These are phyloP conservation scores for Tolypocladium pustulatum DNA, from an alignment of 2,329 filamentous ascomycete genomes.

Conservation along the genomic window DNA sequence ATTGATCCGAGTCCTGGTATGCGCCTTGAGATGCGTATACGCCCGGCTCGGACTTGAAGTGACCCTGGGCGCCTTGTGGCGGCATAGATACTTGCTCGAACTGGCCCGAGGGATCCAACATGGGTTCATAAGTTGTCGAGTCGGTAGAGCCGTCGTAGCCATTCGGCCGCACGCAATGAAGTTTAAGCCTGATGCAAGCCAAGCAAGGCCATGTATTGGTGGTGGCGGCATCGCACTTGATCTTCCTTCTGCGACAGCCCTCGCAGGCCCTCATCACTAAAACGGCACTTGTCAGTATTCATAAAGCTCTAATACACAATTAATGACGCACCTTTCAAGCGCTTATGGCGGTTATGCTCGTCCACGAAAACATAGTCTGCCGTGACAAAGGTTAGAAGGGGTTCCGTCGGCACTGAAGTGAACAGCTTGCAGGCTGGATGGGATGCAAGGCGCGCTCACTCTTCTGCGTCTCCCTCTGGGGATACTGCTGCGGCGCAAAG, in stretches of 20 bases:
- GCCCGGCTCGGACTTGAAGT: constrained; percentile 27
- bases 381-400: constrained; percentile 19
- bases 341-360: constrained; percentile 95
- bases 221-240: constrained; percentile 94
- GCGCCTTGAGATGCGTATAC: constrained; percentile 38
- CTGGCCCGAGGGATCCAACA: constrained; percentile 19
- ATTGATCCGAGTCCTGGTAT: constrained; percentile 34
- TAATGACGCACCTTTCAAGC: constrained; percentile 67
- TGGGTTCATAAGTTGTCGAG: constrained; percentile 21
- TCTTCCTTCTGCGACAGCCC: constrained; percentile 88
- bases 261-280: constrained; percentile 95
- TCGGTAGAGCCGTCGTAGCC: constrained; percentile 47
- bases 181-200: constrained; percentile 81
- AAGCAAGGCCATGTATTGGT: constrained; percentile 98
- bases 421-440: neutral
- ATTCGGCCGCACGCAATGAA: constrained; percentile 85
- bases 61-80: constrained; percentile 27
- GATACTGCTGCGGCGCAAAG: constrained; percentile 53
- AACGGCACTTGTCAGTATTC: constrained; percentile 1
- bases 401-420: neutral
- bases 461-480: constrained; percentile 65
- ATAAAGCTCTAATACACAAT: neutral
- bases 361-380: constrained; percentile 98
- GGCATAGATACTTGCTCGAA: constrained; percentile 43
- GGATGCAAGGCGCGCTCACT: constrained; percentile 43